Base-by-base conservation (phyloP, 352 stramenopile species). In the Aphanomyces euteiches region DNA sequence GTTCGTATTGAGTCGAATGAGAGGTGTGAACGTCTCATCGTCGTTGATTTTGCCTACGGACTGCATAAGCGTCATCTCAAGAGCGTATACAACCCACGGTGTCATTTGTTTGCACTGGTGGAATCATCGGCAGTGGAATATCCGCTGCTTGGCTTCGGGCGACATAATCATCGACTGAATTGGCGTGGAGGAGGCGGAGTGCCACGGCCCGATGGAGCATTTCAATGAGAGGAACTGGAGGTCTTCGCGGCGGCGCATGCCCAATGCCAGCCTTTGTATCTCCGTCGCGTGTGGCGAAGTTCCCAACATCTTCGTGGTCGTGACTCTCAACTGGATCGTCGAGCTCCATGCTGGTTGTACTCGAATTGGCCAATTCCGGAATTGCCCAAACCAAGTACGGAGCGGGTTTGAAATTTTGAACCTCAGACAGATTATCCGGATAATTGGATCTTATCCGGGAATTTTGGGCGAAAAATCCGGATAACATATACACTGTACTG, bases 1-100 rank as follows among this genome's bases (percentile, higher is more conserved):
- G 64, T 61, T 70, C 38, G 61, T 50, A n/a, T 63, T 47, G 6
- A 70, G n/a, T 17, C 64, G 64, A n/a, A 63, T 50, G 2, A 69
- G 28, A 47, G 64, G 34, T n/a, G 53, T 70, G 47, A 63, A 70
- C 2, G 47, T 43, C 38, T 61, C 54, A 5, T 37, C 8, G 34
- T 61, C 54, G 54, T 7, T 58, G 43, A n/a, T 12, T 12, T 50
- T 50, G 43, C 43, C 43, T 50, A n/a, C 17, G 2, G 43, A 12
- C 10, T n/a, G 1, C 43, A 50, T 50, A 50, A 28, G 28, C 28
- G 28, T 28, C 28, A 28, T 28, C 28, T 28, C 28, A 28, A 28
- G 28, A 28, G 13, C 45, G 45, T n/a, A 19, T n/a, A 15, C 13
- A n/a, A 58, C 50, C 50, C 37, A 34, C 13, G 50, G 50, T 21